Conservation (phyloP, 495 filamentous ascomycete genomes). For the Aspergillus heteromorphus region DNA sequence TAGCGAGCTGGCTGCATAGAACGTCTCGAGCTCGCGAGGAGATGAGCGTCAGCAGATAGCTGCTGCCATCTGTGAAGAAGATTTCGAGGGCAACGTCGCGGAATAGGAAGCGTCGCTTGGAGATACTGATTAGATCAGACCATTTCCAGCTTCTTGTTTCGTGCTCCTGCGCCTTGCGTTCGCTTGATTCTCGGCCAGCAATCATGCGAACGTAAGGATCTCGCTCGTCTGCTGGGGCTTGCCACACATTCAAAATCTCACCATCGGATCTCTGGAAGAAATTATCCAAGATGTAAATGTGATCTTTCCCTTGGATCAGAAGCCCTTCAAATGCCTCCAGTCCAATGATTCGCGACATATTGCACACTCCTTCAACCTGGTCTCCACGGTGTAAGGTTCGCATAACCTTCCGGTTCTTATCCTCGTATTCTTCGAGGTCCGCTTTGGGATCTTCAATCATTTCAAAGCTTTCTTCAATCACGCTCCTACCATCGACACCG, state of each 20-base stretch:
- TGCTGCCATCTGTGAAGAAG: conserved; percentile 94
- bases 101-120: conserved; percentile 90
- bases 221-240: conserved; percentile 85
- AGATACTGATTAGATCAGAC: conserved; percentile 93
- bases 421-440: conserved; percentile 81
- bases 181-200: conserved; percentile 64
- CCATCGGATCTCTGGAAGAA: conserved; percentile 92
- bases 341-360: conserved; percentile 88
- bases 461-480: conserved; percentile 84
- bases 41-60: conserved; percentile 83
- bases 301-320: conserved; percentile 86
- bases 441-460: conserved; percentile 85
- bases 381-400: conserved; percentile 87
- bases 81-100: conserved; percentile 92
- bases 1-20: conserved; percentile 64
- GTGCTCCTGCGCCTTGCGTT: conserved; percentile 59
- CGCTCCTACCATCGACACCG: conserved; percentile 38
- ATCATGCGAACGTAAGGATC: conserved; percentile 95
- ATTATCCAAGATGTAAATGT: conserved; percentile 88
- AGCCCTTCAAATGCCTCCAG: conserved; percentile 89
- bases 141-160: conserved; percentile 88
- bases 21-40: conserved; percentile 69
- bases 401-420: conserved; percentile 97
- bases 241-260: conserved; percentile 92
- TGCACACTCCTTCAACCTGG: conserved; percentile 88